These are phyloP conservation scores for Magnaporthiopsis incrustans DNA, from an alignment of 2,329 filamentous ascomycete genomes.

Conservation along the genomic window DNA sequence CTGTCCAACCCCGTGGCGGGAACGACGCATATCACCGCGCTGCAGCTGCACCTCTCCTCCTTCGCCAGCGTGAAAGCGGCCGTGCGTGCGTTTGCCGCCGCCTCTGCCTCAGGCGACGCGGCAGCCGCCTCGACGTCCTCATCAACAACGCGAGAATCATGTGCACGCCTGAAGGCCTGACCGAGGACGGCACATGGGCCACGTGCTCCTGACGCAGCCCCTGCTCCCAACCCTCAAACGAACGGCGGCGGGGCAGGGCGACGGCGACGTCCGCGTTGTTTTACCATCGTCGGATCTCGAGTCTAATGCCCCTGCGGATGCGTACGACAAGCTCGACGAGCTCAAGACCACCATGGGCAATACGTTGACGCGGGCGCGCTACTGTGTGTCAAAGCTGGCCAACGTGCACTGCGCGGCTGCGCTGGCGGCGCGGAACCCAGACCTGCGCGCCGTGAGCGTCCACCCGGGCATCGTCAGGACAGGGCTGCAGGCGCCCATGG, in stretches of 20 bases:
- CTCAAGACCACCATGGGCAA: constrained; percentile 2
- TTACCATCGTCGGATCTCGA: constrained; percentile 14
- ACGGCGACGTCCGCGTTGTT: constrained; percentile 19
- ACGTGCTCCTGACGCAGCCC: constrained; percentile 32
- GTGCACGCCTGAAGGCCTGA: constrained; percentile 25
- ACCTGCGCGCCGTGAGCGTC: constrained; percentile 17
- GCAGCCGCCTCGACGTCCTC: constrained; percentile 31
- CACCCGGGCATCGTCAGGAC: constrained; percentile 23
- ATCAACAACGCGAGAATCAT: constrained; percentile 39
- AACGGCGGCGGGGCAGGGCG: constrained; percentile 10
- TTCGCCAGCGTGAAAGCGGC: constrained; percentile 33
- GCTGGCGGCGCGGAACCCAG: constrained; percentile 19
- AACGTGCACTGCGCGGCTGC: constrained; percentile 22
- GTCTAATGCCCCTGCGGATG: constrained; percentile 9
- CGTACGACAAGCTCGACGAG: constrained; percentile 7
- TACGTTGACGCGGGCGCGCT: constrained; percentile 15
- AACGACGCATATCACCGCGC: constrained; percentile 21
- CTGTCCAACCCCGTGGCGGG: constrained; percentile 14
- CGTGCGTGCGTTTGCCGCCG: constrained; percentile 25
- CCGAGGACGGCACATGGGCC: constrained; percentile 36
- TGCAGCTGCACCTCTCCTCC: constrained; percentile 36
- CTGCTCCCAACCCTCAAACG: constrained; percentile 20
- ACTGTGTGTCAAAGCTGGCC: constrained; percentile 26
- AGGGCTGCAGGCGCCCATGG: constrained; percentile 5
- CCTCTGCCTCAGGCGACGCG: constrained; percentile 9